Evolutionary conservation across 2,329 filamentous ascomycete genomes (phyloP).

Genomic region (Neocatenulostroma microsporum): DNA sequence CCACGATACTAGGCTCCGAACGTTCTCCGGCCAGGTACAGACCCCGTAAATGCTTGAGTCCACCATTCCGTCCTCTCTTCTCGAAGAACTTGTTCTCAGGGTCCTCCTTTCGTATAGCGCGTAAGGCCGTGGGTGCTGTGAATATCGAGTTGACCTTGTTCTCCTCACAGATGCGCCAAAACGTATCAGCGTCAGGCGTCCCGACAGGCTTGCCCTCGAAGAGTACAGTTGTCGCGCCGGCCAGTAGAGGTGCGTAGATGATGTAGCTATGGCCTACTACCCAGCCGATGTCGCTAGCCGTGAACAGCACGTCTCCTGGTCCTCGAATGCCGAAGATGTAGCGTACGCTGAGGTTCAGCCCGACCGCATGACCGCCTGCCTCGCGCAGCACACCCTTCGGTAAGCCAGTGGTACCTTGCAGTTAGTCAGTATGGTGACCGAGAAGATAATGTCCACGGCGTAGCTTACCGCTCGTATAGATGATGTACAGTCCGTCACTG

Average conservation of each 20-base stretch:
- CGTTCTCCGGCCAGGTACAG: conserved; percentile 85
- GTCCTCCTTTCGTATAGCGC: conserved; percentile 81
- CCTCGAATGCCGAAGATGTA: conserved; percentile 78
- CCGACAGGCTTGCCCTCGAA: conserved; percentile 94
- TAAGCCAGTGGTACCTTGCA: conserved; percentile 59
- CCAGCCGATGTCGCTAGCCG: conserved; percentile 85
- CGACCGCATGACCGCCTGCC: conserved; percentile 80
- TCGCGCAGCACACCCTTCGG: conserved; percentile 80
- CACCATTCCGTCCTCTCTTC: conserved; percentile 57
- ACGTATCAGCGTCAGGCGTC: conserved; percentile 76
- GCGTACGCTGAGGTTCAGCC: conserved; percentile 70
- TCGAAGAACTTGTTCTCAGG: conserved; percentile 61
- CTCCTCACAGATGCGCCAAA: conserved; percentile 80
- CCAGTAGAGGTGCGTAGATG: conserved; percentile 76
- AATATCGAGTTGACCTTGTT: conserved; percentile 78
- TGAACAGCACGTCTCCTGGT: conserved; percentile 74
- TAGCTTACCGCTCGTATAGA: conserved; percentile 57
- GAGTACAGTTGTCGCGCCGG: conserved; percentile 75
- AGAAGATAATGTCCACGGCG: too few relatives aligned
- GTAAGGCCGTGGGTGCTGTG: conserved; percentile 78
- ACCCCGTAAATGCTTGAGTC: conserved; percentile 62
- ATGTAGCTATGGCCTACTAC: conserved; percentile 83
- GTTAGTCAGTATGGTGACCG: too few relatives aligned
- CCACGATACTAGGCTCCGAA: conserved; percentile 78
- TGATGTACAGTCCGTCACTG: conserved; percentile 77